Evolutionary conservation across 139 green algal genomes (phyloP).

Genomic region (Yamagishiella unicocca): DNA sequence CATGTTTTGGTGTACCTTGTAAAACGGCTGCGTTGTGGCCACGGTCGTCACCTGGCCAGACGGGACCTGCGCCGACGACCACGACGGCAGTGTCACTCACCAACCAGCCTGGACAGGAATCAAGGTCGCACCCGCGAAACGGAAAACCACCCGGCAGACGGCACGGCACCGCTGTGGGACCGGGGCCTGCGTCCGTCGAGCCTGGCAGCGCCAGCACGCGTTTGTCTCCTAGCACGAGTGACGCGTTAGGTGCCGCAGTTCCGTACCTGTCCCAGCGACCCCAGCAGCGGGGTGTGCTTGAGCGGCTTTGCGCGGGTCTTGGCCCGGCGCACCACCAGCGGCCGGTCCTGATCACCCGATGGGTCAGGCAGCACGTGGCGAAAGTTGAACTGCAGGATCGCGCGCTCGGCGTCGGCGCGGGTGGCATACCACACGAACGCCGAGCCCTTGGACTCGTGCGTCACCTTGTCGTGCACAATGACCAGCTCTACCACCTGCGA

Average conservation of each 20-base stretch:
- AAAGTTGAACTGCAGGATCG: slow-evolving; percentile 71
- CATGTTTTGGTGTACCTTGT: slow-evolving; percentile 4
- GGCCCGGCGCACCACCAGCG: slow-evolving; percentile 74
- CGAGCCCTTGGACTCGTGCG: slow-evolving; percentile 73
- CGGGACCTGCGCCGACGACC: not conserved
- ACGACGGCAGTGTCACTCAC: too few species aligned
- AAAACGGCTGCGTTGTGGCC: not conserved
- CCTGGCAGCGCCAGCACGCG: too few species aligned
- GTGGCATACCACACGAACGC: slow-evolving; percentile 75
- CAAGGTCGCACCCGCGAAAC: too few species aligned
- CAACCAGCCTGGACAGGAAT: not conserved
- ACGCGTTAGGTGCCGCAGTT: too few species aligned
- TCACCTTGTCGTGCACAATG: slow-evolving; percentile 74
- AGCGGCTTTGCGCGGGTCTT: slow-evolving; percentile 57
- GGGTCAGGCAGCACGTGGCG: slow-evolving; percentile 62
- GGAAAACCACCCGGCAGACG: too few species aligned
- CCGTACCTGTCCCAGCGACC: not conserved
- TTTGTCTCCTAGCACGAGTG: too few species aligned
- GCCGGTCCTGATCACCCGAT: slow-evolving; percentile 65
- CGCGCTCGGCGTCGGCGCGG: slow-evolving; percentile 55
- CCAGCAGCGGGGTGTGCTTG: slow-evolving; percentile 25
- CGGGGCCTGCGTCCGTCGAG: too few species aligned
- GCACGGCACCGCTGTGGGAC: too few species aligned
- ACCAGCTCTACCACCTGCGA: slow-evolving; percentile 69
- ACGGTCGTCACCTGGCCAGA: not conserved